Percentiles rank a stretch among this genome's conserved stretches.
phyloP scores from a whole-genome alignment of 768 basidiomycete species.

The Lactifluus pinguis region DNA sequence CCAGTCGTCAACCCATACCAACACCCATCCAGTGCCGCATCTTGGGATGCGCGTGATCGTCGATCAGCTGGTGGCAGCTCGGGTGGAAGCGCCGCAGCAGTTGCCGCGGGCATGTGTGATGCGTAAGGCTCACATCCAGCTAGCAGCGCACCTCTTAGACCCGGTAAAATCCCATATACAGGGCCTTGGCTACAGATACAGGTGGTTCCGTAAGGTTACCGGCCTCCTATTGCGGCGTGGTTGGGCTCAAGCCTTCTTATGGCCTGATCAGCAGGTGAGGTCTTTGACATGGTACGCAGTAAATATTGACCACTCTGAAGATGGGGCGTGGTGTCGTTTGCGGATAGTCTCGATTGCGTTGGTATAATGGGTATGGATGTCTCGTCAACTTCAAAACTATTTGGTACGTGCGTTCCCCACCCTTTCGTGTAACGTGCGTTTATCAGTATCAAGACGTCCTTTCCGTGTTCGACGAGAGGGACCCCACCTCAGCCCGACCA shows the following conservation, averaged over 20 bases:
- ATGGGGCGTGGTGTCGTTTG: slow-evolving; percentile 88
- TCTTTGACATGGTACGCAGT: neutral
- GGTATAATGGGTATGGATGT: slow-evolving; percentile 64
- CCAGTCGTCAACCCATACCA: slow-evolving; percentile 71
- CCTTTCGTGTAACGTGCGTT: neutral
- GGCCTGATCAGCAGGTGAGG: slow-evolving; percentile 77
- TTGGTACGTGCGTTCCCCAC: slow-evolving; percentile 52
- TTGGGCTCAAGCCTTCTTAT: slow-evolving; percentile 92
- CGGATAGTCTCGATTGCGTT: slow-evolving; percentile 92
- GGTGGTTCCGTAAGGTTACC: slow-evolving; percentile 92
- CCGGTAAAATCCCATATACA: slow-evolving; percentile 24
- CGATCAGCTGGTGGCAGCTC: slow-evolving; percentile 88
- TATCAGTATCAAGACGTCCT: slow-evolving; percentile 25
- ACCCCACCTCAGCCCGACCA: slow-evolving; percentile 61
- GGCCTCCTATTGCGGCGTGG: slow-evolving; percentile 87
- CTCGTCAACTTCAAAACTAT: slow-evolving; percentile 41
- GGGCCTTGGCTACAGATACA: slow-evolving; percentile 90
- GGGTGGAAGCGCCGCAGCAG: slow-evolving; percentile 91
- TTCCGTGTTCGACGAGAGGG: slow-evolving; percentile 47
- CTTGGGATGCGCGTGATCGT: slow-evolving; percentile 28
- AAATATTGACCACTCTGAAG: slow-evolving; percentile 31
- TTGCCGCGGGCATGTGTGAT: slow-evolving; percentile 74
- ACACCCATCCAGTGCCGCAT: slow-evolving; percentile 15
- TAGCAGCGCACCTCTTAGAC: neutral
- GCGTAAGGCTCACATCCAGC: slow-evolving; percentile 46